Conservation (phyloP, 2,329 filamentous ascomycete genomes). For the Fusarium decemcellulare region DNA sequence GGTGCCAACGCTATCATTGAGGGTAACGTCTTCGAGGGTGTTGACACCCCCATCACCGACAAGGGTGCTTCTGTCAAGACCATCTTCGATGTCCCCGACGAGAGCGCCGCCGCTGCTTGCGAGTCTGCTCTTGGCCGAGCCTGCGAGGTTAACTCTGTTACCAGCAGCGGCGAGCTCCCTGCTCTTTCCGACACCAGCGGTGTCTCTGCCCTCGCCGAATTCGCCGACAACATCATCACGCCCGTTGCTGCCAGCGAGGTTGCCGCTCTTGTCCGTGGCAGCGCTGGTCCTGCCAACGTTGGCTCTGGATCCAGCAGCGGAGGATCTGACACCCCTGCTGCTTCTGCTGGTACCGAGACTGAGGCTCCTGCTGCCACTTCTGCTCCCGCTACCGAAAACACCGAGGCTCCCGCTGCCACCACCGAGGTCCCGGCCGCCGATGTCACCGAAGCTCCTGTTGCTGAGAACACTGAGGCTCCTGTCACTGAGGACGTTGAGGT, state of each 20-base stretch:
- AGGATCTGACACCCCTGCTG: neutral
- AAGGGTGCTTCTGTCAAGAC: constrained; percentile 33
- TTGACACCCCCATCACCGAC: constrained; percentile 53
- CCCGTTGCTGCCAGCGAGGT: constrained; percentile 46
- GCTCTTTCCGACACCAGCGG: constrained; percentile 36
- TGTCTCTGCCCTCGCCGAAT: constrained; percentile 29
- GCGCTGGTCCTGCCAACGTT: constrained; percentile 45
- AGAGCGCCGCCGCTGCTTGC: constrained; percentile 32
- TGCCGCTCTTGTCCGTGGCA: constrained; percentile 39
- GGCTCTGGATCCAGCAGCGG: constrained; percentile 20
- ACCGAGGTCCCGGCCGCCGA: neutral
- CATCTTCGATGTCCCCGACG: constrained; percentile 37
- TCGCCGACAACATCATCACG: constrained; percentile 41
- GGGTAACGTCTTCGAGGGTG: constrained; percentile 48
- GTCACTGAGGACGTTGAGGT: neutral
- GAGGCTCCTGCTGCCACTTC: neutral
- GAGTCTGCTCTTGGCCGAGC: constrained; percentile 41
- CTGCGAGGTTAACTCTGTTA: constrained; percentile 39
- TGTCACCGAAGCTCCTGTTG: no score
- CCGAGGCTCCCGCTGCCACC: neutral
- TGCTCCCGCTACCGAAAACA: neutral
- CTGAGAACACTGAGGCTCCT: no score
- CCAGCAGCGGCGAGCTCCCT: constrained; percentile 43
- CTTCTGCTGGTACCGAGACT: neutral
- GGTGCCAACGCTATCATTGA: constrained; percentile 45